Evolutionary conservation across 2,329 filamentous ascomycete species (phyloP), one percentile per base, ranked within the genome.

Genomic region (Trichoderma polysporum): DNA sequence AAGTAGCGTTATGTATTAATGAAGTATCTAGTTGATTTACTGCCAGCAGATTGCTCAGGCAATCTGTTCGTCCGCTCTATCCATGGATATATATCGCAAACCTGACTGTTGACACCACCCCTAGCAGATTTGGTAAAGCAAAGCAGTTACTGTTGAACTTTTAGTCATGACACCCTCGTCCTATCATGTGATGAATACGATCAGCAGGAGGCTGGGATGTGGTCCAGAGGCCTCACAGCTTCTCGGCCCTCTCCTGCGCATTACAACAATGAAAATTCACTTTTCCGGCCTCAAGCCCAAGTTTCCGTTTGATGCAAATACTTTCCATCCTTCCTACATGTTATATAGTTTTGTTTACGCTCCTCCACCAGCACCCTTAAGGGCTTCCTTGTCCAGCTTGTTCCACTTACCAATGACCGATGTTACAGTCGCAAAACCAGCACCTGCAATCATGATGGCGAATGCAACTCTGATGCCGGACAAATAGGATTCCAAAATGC

Each of bases 401-500:
- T 45, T 52, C 49, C 49, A 52, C 13, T 29, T 52, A n/a, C 49
- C 49, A 29, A 52, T 17, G 15, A 52, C 22, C 3, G 22, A 27
- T 17, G 27, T 52, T 3, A 52, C 17, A 13, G 49, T 52, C 10
- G 54, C 54, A 29, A 45, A 37, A 27, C 57, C 57, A 31, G 37
- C 35, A 8, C 19, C 27, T 19, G 27, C 59, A 50, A 62, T 50
- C 12, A 22, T 41, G 8, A 64, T 47, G 27, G 61, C 61, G 39
- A 64, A 56, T n/a, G 37, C 37, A 12, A 33, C 61, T n/a, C 31
- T 64, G 49, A 64, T 27, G 6, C 61, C 50, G 7, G 49, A 13
- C 50, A 64, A 41, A 31, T 64, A 64, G 29, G 61, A 27, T n/a
- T 41, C 35, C 8, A 64, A 17, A n/a, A 64, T 47, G 12, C 49